Percentiles rank a stretch among this genome's conserved stretches.
Conservation (phyloP, 148 eudicot genomes). For the Rhododendron vialii region DNA sequence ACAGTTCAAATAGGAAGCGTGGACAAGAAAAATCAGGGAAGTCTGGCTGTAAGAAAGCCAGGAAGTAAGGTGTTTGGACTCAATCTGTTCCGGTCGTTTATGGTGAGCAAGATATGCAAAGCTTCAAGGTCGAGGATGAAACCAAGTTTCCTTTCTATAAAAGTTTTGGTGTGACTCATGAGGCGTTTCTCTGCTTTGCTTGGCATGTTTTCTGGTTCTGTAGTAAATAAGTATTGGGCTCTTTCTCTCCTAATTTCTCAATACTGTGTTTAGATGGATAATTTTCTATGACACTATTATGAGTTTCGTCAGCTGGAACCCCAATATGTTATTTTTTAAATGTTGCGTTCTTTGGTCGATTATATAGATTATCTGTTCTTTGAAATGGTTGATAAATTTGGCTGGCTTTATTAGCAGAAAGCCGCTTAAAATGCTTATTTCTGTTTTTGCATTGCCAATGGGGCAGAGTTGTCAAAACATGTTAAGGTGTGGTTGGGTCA, state of each 20-base stretch:
- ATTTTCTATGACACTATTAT: not conserved
- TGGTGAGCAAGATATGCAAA: conserved; percentile 65
- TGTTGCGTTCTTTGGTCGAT: not conserved
- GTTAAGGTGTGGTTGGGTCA: not conserved
- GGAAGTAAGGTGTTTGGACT: conserved; percentile 27
- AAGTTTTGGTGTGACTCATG: conserved; percentile 15
- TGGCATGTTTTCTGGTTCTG: not conserved
- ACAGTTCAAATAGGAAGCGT: conserved; percentile 44
- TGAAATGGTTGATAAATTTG: not conserved
- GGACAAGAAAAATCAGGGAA: conserved; percentile 43
- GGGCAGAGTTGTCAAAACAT: not conserved
- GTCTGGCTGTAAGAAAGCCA: conserved; percentile 46
- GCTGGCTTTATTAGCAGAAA: not conserved
- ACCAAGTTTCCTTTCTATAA: conserved; percentile 1
- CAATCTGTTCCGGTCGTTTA: conserved; percentile 24
- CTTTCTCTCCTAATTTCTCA: not conserved
- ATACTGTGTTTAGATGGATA: not conserved
- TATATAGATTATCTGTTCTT: not conserved
- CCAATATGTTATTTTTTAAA: not conserved
- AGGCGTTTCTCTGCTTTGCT: not conserved
- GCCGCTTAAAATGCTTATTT: not conserved
- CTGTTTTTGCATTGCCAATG: too few relatives aligned
- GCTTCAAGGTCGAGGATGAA: conserved; percentile 85
- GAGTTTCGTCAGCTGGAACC: not conserved
- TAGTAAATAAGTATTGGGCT: not conserved